Evolutionary conservation across 164 flowering plant species (phyloP).

Genomic region (Piper betle): DNA sequence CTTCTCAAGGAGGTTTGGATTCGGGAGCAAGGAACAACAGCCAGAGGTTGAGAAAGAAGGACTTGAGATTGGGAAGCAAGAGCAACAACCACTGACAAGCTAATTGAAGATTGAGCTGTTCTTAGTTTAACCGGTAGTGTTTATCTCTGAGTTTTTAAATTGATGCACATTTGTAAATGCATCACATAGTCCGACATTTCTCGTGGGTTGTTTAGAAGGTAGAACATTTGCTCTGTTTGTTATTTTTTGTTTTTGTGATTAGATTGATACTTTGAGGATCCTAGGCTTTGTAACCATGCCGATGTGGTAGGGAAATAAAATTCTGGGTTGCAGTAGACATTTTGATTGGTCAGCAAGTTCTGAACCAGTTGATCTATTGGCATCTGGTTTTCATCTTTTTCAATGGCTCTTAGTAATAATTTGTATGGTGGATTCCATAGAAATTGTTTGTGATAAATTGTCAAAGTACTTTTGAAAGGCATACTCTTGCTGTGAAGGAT

Average conservation of each 20-base stretch:
- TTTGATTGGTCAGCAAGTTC: no score
- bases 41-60: conserved; percentile 10
- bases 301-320: no score
- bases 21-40: conserved; percentile 13
- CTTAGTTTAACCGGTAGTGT: background rate
- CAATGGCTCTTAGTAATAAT: no score
- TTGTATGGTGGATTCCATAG: no score
- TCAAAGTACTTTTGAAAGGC: conserved; percentile 59
- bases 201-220: background rate
- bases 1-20: conserved; percentile 25
- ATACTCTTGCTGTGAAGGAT: conserved; percentile 73
- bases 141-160: no score
- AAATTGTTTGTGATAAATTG: conserved; percentile 30
- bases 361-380: no score
- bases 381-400: no score
- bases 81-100: background rate
- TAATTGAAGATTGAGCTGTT: background rate
- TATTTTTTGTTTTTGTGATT: background rate
- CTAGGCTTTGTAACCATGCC: background rate
- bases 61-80: background rate
- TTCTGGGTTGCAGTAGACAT: no score
- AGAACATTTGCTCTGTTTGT: background rate
- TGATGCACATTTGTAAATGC: background rate
- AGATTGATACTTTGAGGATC: background rate
- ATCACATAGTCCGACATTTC: background rate